These are phyloP conservation scores for Plantago elongata DNA, from an alignment of 257 asterid species.

Conservation along the genomic window DNA sequence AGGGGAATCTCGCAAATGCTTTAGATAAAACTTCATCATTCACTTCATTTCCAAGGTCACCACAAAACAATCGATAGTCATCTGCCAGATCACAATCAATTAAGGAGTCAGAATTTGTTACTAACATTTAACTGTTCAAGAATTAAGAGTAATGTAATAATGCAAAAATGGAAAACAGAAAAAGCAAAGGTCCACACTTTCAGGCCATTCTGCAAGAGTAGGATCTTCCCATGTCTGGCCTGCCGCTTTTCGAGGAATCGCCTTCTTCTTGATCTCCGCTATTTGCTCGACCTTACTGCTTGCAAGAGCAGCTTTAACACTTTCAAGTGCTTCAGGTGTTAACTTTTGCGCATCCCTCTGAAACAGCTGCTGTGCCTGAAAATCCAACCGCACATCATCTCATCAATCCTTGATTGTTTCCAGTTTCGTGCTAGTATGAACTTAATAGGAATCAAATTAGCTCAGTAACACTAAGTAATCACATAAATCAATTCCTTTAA, in stretches of 20 bases:
- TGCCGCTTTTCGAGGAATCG: constrained; percentile 93
- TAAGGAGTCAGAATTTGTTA: constrained; percentile 16
- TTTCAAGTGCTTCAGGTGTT: constrained; percentile 93
- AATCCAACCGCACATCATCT: neutral
- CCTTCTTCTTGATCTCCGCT: constrained; percentile 92
- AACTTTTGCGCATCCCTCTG: constrained; percentile 95
- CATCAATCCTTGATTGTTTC: no score
- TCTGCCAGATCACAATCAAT: constrained; percentile 42
- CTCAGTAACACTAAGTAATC: no score
- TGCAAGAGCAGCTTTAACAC: constrained; percentile 96
- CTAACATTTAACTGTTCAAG: constrained; percentile 1
- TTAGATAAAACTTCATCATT: constrained; percentile 88
- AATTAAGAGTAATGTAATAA: neutral
- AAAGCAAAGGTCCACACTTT: constrained; percentile 45
- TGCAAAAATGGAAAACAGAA: neutral
- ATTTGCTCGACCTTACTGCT: constrained; percentile 87
- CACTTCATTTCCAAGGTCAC: constrained; percentile 99
- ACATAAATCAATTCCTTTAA: no score
- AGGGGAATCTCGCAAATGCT: constrained; percentile 84
- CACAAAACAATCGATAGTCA: constrained; percentile 89
- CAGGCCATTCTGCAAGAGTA: constrained; percentile 96
- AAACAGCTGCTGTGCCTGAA: constrained; percentile 91
- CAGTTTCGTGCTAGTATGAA: no score
- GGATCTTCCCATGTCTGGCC: constrained; percentile 97
- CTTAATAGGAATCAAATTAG: neutral